A percentile compares a stretch with the other conserved stretches of the same genome.
Conservation (phyloP, 495 filamentous ascomycete genomes). For the Penicillium cosmopolitanum region DNA sequence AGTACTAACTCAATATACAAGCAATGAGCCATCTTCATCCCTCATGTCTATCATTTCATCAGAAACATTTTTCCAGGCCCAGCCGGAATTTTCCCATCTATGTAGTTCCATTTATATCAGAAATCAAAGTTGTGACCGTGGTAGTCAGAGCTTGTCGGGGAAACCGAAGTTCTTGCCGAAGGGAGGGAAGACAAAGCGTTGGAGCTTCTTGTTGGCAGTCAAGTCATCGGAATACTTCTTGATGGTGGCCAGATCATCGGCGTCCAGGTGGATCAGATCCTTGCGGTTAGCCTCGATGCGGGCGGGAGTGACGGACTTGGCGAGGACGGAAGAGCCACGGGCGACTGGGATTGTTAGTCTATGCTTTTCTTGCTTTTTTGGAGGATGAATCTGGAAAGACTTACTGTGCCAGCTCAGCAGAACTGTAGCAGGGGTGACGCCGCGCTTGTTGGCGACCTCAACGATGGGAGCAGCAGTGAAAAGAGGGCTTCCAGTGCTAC, state of each 20-base stretch:
- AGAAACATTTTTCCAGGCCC: not conserved
- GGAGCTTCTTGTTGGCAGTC: conserved; percentile 60
- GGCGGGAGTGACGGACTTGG: conserved; percentile 76
- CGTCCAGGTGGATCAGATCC: conserved; percentile 67
- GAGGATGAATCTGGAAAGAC: conserved; percentile 25
- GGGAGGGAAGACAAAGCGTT: conserved; percentile 76
- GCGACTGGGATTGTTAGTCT: conserved; percentile 52
- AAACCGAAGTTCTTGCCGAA: conserved; percentile 80
- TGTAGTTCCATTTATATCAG: not conserved
- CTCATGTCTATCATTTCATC: conserved; percentile 1
- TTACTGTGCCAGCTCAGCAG: conserved; percentile 76
- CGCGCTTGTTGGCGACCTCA: conserved; percentile 71
- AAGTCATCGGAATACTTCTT: conserved; percentile 62
- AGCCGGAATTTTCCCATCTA: conserved; percentile 2
- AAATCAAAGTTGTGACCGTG: not conserved
- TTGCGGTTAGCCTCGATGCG: conserved; percentile 73
- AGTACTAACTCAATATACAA: not conserved
- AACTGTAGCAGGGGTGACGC: conserved; percentile 62
- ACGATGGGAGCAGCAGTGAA: conserved; percentile 68
- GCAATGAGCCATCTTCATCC: not conserved
- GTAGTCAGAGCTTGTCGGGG: conserved; percentile 63
- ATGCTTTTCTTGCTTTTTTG: not conserved
- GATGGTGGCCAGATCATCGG: conserved; percentile 66
- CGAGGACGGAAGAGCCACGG: conserved; percentile 72
- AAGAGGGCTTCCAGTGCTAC: conserved; percentile 76